Conservation (phyloP, 768 basidiomycete species). For the Hypsizygus marmoreus region DNA sequence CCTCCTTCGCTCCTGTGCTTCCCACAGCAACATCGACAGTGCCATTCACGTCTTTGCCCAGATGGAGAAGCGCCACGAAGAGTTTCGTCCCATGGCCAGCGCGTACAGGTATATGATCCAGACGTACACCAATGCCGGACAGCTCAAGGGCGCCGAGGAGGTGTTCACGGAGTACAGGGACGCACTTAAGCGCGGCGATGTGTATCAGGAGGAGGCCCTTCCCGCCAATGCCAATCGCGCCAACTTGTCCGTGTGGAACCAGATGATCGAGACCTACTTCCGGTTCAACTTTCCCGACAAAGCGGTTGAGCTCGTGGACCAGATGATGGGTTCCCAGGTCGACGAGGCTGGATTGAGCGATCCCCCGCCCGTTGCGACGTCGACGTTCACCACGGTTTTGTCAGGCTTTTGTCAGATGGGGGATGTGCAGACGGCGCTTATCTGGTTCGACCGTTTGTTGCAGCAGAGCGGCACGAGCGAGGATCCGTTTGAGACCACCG, state of each 20-base stretch:
- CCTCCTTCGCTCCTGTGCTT: constrained; percentile 65
- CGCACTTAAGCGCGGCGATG: constrained; percentile 38
- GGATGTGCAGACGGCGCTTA: constrained; percentile 63
- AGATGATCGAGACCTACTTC: constrained; percentile 79
- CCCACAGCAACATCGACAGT: constrained; percentile 54
- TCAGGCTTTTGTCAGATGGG: constrained; percentile 61
- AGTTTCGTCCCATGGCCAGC: constrained; percentile 32
- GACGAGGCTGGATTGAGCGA: constrained; percentile 40
- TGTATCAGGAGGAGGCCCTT: constrained; percentile 28
- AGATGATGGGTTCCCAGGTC: constrained; percentile 61
- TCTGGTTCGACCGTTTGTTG: constrained; percentile 73
- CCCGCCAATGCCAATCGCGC: constrained; percentile 19
- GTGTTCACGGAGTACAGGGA: constrained; percentile 63
- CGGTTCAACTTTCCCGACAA: constrained; percentile 58
- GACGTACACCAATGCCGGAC: constrained; percentile 54
- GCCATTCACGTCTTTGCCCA: constrained; percentile 69
- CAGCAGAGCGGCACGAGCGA: constrained; percentile 30
- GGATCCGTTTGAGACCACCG: constrained; percentile 44
- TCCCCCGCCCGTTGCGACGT: constrained; percentile 57
- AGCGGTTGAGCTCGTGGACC: constrained; percentile 65
- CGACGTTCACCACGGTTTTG: constrained; percentile 67
- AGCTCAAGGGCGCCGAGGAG: constrained; percentile 50
- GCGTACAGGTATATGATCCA: constrained; percentile 60
- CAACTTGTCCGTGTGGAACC: constrained; percentile 63
- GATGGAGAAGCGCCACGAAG: constrained; percentile 44